A percentile compares a stretch with the other conserved stretches of the same genome.
Evolutionary conservation across 2,329 filamentous ascomycete species (phyloP).

Genomic region (Aurifilum marmelostoma): DNA sequence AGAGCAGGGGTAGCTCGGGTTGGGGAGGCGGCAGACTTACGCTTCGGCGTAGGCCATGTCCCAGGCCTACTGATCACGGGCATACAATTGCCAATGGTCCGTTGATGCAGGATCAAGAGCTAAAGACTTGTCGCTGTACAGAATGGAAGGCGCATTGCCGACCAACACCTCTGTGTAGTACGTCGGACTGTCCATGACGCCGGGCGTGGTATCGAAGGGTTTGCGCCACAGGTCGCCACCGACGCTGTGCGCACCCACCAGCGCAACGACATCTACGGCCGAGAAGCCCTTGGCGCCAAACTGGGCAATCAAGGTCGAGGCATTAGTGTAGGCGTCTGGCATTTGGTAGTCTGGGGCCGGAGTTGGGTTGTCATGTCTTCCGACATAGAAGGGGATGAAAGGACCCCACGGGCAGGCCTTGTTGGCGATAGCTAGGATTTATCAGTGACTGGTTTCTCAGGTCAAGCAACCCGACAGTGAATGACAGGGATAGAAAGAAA

Average conservation of each 20-base stretch:
- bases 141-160: constrained; percentile 31
- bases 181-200: constrained; percentile 31
- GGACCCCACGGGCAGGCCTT: constrained; percentile 33
- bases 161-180: constrained; percentile 37
- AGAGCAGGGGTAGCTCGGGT: not conserved
- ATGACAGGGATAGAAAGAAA: not conserved
- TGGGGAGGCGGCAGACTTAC: constrained; percentile 34
- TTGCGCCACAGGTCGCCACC: constrained; percentile 33
- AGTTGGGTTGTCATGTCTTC: constrained; percentile 34
- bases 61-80: constrained; percentile 33
- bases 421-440: constrained; percentile 33
- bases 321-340: constrained; percentile 29
- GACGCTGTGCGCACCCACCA: constrained; percentile 36
- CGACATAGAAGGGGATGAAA: constrained; percentile 34
- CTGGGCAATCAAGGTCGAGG: constrained; percentile 28
- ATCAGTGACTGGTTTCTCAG: not conserved
- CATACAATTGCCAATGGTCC: constrained; percentile 34
- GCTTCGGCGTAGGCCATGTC: constrained; percentile 34
- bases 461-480: too few species aligned
- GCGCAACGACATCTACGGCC: constrained; percentile 34
- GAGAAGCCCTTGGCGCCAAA: constrained; percentile 36
- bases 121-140: constrained; percentile 35
- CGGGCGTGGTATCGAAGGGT: constrained; percentile 34
- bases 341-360: constrained; percentile 32
- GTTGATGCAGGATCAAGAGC: constrained; percentile 33